A percentile compares a stretch with the other conserved stretches of the same genome.
Conservation (phyloP, 495 filamentous ascomycete genomes). For the Antarctomyces pellizariae region DNA sequence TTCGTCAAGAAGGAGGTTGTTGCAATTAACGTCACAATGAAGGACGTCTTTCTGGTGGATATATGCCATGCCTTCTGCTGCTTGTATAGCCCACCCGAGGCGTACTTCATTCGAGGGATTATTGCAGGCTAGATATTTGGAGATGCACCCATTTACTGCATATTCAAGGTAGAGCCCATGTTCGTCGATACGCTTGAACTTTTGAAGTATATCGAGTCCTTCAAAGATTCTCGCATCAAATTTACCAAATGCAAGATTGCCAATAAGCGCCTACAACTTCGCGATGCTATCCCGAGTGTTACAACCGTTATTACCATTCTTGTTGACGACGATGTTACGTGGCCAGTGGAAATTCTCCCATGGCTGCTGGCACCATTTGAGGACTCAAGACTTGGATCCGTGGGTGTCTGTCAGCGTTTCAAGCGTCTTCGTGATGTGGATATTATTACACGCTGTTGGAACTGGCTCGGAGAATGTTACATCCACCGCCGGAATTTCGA, state of each 20-base stretch:
- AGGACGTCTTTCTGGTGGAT: no score
- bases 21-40: no score
- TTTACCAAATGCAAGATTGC: conserved; percentile 28
- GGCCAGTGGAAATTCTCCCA: conserved; percentile 45
- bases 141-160: no score
- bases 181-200: no score
- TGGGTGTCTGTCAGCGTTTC: conserved; percentile 59
- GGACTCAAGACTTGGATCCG: conserved; percentile 46
- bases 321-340: conserved; percentile 66
- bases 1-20: no score
- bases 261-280: conserved; percentile 73
- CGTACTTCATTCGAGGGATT: no score
- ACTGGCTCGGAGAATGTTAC: conserved; percentile 56
- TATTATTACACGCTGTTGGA: conserved; percentile 36
- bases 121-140: no score
- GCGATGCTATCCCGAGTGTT: conserved; percentile 49
- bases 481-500: conserved; percentile 68
- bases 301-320: conserved; percentile 49
- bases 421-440: conserved; percentile 34
- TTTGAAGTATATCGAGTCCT: conserved; percentile 17
- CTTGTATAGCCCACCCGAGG: no score
- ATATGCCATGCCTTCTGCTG: no score
- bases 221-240: conserved; percentile 26
- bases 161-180: no score
- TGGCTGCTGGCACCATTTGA: conserved; percentile 75